Base-by-base conservation (phyloP, 2,329 filamentous ascomycete genomes). In the Aspergillus fumigatus region DNA sequence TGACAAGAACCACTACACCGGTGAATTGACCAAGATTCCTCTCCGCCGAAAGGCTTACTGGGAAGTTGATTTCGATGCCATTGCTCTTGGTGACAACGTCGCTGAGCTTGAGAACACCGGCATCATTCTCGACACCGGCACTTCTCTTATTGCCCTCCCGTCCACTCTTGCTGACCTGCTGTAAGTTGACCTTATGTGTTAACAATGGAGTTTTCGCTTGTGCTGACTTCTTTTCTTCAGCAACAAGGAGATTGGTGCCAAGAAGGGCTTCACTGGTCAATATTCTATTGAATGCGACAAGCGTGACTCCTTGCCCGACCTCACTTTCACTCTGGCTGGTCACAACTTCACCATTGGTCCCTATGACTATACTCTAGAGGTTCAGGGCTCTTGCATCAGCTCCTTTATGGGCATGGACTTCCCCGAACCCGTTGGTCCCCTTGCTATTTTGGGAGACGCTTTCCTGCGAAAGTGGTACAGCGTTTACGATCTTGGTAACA, bases 11-110 rank as follows among this genome's bases (percentile, higher is more conserved):
- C 91, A 94, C 82, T 88, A 84, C 77, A 87, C 83, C 41, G 94
- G 94, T 70, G 88, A 97, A 77, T 84, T 99, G 69, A 90, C 87
- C 73, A 95, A 92, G 76, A 91, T 99, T 66, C 94, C 94, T 54
- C 85, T 99, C 67, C 90, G 94, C 76, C 90, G 94, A 75, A 97
- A 97, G 88, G 94, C 94, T 51, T 99, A 99, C 85, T 99, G 94
- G 94, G 94, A 99, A 84, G 93, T 99, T 55, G 92, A 97, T 70
- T 87, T 99, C 60, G 88, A 97, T 70, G 83, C 91, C 62, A 94
- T 99, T 78, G 86, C 88, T 55, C 91, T 97, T 63, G 95, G 94
- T 67, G 84, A 92, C 53, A 85, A 89, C 71, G 87, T 85, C 64
- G 92, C 92, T 59, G 89, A 96, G 76, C 87, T 97, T 63, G 93